Conservation (phyloP, 2,329 filamentous ascomycete genomes). For the Achaetomium macrosporum region DNA sequence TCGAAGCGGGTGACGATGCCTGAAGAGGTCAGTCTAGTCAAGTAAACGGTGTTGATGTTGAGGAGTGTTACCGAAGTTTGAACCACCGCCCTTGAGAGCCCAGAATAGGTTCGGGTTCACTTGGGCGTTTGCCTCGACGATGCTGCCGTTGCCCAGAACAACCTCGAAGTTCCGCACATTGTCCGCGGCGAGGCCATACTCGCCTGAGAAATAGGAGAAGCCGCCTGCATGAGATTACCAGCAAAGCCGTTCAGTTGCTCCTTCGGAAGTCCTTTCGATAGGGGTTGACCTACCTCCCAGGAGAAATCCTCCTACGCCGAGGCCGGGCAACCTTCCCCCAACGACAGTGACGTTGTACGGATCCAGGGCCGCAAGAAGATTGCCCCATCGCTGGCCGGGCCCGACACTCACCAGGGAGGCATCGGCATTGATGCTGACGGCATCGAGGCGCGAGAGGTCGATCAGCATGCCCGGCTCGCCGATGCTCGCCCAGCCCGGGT, state of each 20-base stretch:
- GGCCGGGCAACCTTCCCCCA: neutral
- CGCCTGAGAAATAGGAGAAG: neutral
- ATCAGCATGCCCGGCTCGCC: neutral
- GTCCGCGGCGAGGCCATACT: conserved; percentile 6
- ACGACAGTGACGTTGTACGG: neutral
- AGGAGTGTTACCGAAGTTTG: conserved; percentile 39
- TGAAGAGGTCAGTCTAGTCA: conserved; percentile 7
- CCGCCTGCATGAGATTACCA: neutral
- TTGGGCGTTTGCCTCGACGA: conserved; percentile 33
- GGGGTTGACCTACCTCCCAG: neutral
- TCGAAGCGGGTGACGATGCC: neutral
- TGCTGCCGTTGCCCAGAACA: conserved; percentile 36
- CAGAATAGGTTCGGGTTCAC: conserved; percentile 19
- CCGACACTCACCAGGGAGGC: neutral
- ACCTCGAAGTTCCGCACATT: conserved; percentile 27
- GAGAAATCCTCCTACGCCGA: neutral
- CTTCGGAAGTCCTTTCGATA: too few relatives aligned
- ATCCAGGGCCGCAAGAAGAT: neutral
- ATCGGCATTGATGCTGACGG: neutral
- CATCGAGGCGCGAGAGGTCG: neutral
- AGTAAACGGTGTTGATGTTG: conserved; percentile 9
- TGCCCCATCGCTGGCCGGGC: neutral
- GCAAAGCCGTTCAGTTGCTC: neutral
- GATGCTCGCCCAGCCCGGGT: neutral
- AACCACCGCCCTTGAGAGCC: conserved; percentile 38